Conservation (phyloP, 2,329 filamentous ascomycete genomes). For the Nemania sp. region DNA sequence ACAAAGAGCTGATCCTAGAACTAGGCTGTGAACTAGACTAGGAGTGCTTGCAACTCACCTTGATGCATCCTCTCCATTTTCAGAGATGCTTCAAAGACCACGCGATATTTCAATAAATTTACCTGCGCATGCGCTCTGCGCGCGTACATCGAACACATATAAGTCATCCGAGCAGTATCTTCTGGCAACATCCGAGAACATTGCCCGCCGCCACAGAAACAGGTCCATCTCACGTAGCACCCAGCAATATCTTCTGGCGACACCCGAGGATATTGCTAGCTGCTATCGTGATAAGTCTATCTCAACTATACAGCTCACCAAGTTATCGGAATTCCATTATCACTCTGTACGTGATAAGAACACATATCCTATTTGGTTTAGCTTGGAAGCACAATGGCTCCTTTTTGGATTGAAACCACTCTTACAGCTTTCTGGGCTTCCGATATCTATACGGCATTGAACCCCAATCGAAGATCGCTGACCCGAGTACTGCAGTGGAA, state of each 20-base stretch:
- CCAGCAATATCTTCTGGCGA: conserved; percentile 4
- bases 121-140: conserved; percentile 13
- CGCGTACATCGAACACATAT: too few relatives aligned
- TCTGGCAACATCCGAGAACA: too few relatives aligned
- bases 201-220: too few relatives aligned
- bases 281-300: conserved; percentile 11
- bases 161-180: too few relatives aligned
- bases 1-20: conserved; percentile 31
- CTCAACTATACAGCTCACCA: conserved; percentile 18
- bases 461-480: background rate
- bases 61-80: conserved; percentile 24
- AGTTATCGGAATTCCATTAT: conserved; percentile 19
- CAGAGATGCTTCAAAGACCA: conserved; percentile 38
- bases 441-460: background rate
- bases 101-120: conserved; percentile 28
- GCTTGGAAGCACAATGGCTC: background rate
- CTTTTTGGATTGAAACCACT: background rate
- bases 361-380: background rate
- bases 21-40: conserved; percentile 26
- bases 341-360: background rate
- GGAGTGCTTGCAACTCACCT: conserved; percentile 16
- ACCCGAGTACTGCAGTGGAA: conserved; percentile 23
- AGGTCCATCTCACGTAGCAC: too few relatives aligned
- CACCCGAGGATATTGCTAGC: conserved; percentile 4
- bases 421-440: background rate